A percentile compares a stretch with the other conserved stretches of the same genome.
phyloP scores from a whole-genome alignment of 2,329 filamentous ascomycete genomes.

The Capronia epimyces region DNA sequence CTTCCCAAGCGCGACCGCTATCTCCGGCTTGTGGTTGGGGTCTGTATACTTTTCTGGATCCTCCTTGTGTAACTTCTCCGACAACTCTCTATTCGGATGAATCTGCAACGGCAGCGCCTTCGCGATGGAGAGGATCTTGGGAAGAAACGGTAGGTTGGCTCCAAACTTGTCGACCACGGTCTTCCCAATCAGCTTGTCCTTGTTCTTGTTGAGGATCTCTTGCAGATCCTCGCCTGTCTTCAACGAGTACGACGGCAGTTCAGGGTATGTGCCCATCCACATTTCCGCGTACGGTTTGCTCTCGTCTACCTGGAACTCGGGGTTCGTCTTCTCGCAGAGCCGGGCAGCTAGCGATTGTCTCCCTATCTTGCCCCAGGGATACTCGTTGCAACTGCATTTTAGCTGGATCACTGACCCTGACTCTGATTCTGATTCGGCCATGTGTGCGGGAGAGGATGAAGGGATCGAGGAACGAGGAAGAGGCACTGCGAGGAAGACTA shows the following conservation, averaged over 20 bases:
- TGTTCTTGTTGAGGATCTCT: conserved; percentile 57
- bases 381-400: conserved; percentile 44
- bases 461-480: background rate
- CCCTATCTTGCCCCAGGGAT: conserved; percentile 67
- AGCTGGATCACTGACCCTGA: conserved; percentile 31
- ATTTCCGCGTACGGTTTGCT: conserved; percentile 61
- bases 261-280: conserved; percentile 75
- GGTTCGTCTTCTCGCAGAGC: conserved; percentile 60
- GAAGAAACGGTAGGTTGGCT: conserved; percentile 63
- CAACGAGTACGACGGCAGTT: conserved; percentile 60
- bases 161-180: conserved; percentile 57
- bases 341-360: conserved; percentile 60
- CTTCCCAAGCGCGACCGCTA: conserved; percentile 63
- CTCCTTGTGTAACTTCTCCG: conserved; percentile 57
- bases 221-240: conserved; percentile 59
- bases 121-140: conserved; percentile 69
- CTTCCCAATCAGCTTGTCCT: conserved; percentile 59
- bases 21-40: conserved; percentile 74
- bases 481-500: too few relatives aligned
- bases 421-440: too few relatives aligned
- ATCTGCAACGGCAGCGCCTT: conserved; percentile 71
- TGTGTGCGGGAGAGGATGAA: conserved; percentile 2
- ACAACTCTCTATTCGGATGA: conserved; percentile 65
- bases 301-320: conserved; percentile 59
- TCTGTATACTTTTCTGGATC: conserved; percentile 65